phyloP scores from a whole-genome alignment of 768 basidiomycete genomes.

The Leccinum subgranulosum region DNA sequence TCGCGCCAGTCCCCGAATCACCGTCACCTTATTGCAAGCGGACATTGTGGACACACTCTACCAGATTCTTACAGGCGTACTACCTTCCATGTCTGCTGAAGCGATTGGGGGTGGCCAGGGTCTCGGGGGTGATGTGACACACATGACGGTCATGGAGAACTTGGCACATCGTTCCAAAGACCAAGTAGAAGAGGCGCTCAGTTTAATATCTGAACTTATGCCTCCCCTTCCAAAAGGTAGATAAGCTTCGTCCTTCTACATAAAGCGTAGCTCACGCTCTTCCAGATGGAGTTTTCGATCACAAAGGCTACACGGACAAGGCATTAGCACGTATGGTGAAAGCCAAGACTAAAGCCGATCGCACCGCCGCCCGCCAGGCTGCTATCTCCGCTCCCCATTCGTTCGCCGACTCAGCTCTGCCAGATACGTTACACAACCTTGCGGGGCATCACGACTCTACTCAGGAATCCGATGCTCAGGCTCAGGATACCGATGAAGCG shows the following conservation, averaged over 20 bases:
- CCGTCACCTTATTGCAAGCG: slow-evolving; percentile 83
- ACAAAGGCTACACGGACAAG: slow-evolving; percentile 87
- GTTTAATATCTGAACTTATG: slow-evolving; percentile 85
- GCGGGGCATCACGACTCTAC: slow-evolving; percentile 20
- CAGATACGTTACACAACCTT: slow-evolving; percentile 18
- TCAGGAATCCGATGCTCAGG: slow-evolving; percentile 36
- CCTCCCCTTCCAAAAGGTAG: slow-evolving; percentile 90
- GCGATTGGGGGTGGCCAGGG: slow-evolving; percentile 67
- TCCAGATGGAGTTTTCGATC: slow-evolving; percentile 92
- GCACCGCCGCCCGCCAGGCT: slow-evolving; percentile 64
- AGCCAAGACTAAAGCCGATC: slow-evolving; percentile 79
- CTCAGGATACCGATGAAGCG: slow-evolving; percentile 41
- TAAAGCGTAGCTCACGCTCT: slow-evolving; percentile 1
- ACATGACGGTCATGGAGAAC: slow-evolving; percentile 98
- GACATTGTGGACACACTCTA: slow-evolving; percentile 91
- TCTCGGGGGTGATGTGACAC: slow-evolving; percentile 82
- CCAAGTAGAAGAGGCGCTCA: slow-evolving; percentile 91
- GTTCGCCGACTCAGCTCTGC: slow-evolving; percentile 23
- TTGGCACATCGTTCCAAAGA: slow-evolving; percentile 95
- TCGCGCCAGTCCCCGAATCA: slow-evolving; percentile 83
- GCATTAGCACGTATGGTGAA: slow-evolving; percentile 72
- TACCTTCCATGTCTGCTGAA: slow-evolving; percentile 61
- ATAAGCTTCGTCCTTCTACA: slow-evolving; percentile 1
- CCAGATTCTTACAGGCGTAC: slow-evolving; percentile 91
- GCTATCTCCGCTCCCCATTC: slow-evolving; percentile 30